Evolutionary conservation across 176 grass and related monocot species (phyloP).

Genomic region (Aegilops sharonensis): DNA sequence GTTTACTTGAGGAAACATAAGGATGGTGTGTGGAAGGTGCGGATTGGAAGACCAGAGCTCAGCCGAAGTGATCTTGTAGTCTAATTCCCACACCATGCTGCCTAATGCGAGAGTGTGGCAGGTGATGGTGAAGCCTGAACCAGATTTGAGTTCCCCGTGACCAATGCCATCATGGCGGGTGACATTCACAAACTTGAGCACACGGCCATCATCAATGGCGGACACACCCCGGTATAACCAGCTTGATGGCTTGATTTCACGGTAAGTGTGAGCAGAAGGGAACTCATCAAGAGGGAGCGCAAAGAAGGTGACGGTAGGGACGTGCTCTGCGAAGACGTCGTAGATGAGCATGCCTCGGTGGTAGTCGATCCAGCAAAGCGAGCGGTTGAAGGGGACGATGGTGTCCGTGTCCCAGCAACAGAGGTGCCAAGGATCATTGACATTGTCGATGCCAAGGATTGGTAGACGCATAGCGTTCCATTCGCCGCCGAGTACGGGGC

Average conservation of each 20-base stretch:
- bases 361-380: neutral
- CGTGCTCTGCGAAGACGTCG: neutral
- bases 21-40: neutral
- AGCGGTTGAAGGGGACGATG: neutral
- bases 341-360: neutral
- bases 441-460: neutral
- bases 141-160: neutral
- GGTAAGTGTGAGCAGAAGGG: neutral
- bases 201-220: neutral
- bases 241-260: neutral
- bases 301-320: neutral
- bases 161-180: neutral
- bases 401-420: neutral
- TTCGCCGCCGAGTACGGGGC: neutral
- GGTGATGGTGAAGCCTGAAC: neutral
- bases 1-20: constrained; percentile 8
- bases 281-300: neutral
- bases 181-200: neutral
- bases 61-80: neutral
- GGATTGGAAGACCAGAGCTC: neutral
- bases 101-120: neutral
- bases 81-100: neutral
- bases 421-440: neutral
- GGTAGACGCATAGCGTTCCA: neutral
- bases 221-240: neutral